Base-by-base conservation (phyloP, 2,329 filamentous ascomycete genomes). In the Torrubiella hemipterigena region DNA sequence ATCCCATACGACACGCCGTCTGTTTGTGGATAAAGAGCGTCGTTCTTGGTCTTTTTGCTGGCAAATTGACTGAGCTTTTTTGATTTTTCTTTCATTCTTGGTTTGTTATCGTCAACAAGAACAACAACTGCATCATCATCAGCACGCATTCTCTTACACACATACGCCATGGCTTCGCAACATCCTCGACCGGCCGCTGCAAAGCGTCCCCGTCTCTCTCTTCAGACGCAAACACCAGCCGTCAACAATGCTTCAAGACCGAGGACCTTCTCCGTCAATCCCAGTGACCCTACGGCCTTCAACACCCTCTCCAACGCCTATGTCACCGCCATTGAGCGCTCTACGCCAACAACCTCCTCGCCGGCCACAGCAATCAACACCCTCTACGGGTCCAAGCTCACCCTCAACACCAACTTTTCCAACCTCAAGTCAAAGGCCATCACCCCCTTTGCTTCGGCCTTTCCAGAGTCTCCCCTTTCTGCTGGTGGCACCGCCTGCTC, bases 221-320 rank as follows among this genome's bases (percentile, higher is more conserved):
- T 73, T 42, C 64, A 70, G 46, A 73, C 63, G 44, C 68, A 67
- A 43, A 55, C 65, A 16, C 48, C 58, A 18, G n/a, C n/a, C n/a
- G n/a, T n/a, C n/a, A n/a, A n/a, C n/a, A 47, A 51, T 34, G 52
- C 50, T 20, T 46, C 59, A 4, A 43, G 24, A 48, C 54, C 32
- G 59, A 54, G 32, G 49, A 59, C 12, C 28, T 51, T 49, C 32
- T 34, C 45, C 23, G 42, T 69, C 23, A 65, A 77, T 42, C 66
- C 69, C 18, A 67, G 61, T 35, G 75, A 73, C 19, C 70, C 72
- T 4, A 78, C 74, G 2, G 59, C 71, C 15, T 76, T 77, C 55
- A 78, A 78, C 52, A 78, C 74, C 3, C 61, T 78, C 23, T 75
- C 73, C 32, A 78, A 78, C 51, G 67, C 73, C 37, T 78, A 78